A percentile compares a stretch with the other conserved stretches of the same genome.
Evolutionary conservation across 2,329 filamentous ascomycete genomes (phyloP).

Genomic region (Xylaria sp.): DNA sequence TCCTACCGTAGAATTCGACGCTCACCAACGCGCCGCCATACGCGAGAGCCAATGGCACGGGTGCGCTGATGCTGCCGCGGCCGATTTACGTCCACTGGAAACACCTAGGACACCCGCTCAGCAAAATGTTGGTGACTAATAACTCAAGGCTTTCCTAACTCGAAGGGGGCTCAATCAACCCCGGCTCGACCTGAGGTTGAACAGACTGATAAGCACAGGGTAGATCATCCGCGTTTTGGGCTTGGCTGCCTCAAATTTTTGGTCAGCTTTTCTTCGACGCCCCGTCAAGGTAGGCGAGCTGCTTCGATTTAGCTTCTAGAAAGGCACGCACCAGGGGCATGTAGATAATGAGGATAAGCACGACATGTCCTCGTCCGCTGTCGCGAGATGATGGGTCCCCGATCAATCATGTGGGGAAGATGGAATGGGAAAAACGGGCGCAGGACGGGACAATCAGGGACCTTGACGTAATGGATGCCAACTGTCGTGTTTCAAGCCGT

Average conservation of each 20-base stretch:
- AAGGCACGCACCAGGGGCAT: constrained; percentile 7
- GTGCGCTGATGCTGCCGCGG: constrained; percentile 16
- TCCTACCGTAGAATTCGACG: constrained; percentile 6
- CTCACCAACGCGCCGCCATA: constrained; percentile 4
- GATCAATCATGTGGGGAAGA: constrained; percentile 29
- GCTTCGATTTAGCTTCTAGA: neutral
- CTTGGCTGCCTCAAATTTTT: neutral
- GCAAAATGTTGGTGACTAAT: neutral
- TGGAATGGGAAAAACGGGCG: constrained; percentile 24
- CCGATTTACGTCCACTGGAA: constrained; percentile 3
- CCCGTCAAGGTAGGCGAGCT: neutral
- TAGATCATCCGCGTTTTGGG: constrained; percentile 6
- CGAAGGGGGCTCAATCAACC: neutral
- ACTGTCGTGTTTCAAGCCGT: constrained; percentile 29
- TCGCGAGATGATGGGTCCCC: constrained; percentile 27
- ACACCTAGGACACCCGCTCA: neutral
- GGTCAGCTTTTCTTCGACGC: neutral
- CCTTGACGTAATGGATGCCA: constrained; percentile 33
- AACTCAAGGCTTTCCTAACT: constrained; percentile 3
- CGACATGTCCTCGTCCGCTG: constrained; percentile 28
- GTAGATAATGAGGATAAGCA: constrained; percentile 29
- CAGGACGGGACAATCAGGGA: constrained; percentile 21
- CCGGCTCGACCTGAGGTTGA: neutral
- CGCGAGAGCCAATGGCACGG: constrained; percentile 13
- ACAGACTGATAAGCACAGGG: neutral